Conservation (phyloP, 768 basidiomycete genomes). For the Russula sp. region DNA sequence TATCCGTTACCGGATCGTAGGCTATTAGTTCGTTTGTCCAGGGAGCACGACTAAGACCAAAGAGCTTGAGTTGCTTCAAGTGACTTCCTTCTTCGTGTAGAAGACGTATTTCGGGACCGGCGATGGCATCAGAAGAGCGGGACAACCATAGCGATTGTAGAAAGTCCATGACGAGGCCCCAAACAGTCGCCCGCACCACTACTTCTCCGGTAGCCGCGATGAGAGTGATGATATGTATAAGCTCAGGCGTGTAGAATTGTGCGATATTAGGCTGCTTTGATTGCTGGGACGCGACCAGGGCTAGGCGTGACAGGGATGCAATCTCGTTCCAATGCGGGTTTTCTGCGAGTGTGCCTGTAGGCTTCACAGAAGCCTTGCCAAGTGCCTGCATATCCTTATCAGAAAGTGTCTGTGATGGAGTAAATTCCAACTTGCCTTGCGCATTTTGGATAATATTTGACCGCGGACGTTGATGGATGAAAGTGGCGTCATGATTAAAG, state of each 20-base stretch:
- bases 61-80: conserved; percentile 53
- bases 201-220: conserved; percentile 67
- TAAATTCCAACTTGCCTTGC: conserved; percentile 46
- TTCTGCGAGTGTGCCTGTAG: conserved; percentile 55
- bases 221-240: conserved; percentile 73
- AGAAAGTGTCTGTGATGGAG: background rate
- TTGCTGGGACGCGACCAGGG: conserved; percentile 62
- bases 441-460: conserved; percentile 66
- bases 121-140: conserved; percentile 49
- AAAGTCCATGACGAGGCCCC: conserved; percentile 75
- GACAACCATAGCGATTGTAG: conserved; percentile 66
- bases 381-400: conserved; percentile 43
- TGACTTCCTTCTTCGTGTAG: conserved; percentile 56
- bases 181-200: conserved; percentile 70
- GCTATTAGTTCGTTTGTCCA: conserved; percentile 62
- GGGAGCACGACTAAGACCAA: conserved; percentile 61
- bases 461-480: conserved; percentile 75
- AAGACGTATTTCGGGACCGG: conserved; percentile 47
- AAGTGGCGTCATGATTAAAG: conserved; percentile 63
- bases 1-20: conserved; percentile 47
- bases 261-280: conserved; percentile 54
- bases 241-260: conserved; percentile 78
- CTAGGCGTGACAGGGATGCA: conserved; percentile 69
- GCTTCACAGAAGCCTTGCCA: conserved; percentile 60
- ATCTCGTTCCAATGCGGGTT: conserved; percentile 78